These are phyloP conservation scores for Aspergillus bertholletiae DNA, from an alignment of 495 filamentous ascomycete species.

Conservation along the genomic window DNA sequence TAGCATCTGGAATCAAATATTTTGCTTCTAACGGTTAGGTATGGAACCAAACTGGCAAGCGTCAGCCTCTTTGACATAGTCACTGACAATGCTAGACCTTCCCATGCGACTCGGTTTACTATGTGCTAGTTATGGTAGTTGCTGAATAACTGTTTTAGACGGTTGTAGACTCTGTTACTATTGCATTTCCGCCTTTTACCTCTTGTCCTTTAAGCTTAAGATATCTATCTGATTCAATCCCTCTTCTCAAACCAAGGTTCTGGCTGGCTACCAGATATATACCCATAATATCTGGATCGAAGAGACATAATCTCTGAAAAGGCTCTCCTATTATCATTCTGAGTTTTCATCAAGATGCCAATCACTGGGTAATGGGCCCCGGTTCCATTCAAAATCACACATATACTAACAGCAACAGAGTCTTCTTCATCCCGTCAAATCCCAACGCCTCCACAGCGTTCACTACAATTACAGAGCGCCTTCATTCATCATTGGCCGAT, in stretches of 20 bases:
- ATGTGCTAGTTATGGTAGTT: background rate
- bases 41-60: background rate
- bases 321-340: no score
- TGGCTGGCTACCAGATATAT: no score
- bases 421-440: constrained; percentile 46
- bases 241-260: no score
- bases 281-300: no score
- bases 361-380: background rate
- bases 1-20: background rate
- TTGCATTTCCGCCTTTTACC: background rate
- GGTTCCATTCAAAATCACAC: background rate
- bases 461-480: constrained; percentile 34
- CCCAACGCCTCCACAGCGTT: constrained; percentile 38
- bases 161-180: background rate
- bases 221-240: background rate
- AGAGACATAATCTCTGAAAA: background rate
- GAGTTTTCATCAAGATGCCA: constrained; percentile 11
- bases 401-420: constrained; percentile 22
- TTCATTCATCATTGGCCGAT: constrained; percentile 36
- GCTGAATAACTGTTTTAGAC: background rate
- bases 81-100: background rate
- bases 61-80: background rate
- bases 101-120: background rate
- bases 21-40: background rate
- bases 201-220: background rate